Percentiles rank a stretch among this genome's conserved stretches.
phyloP scores from a whole-genome alignment of 768 basidiomycete genomes.

The Agrocybe pediades region DNA sequence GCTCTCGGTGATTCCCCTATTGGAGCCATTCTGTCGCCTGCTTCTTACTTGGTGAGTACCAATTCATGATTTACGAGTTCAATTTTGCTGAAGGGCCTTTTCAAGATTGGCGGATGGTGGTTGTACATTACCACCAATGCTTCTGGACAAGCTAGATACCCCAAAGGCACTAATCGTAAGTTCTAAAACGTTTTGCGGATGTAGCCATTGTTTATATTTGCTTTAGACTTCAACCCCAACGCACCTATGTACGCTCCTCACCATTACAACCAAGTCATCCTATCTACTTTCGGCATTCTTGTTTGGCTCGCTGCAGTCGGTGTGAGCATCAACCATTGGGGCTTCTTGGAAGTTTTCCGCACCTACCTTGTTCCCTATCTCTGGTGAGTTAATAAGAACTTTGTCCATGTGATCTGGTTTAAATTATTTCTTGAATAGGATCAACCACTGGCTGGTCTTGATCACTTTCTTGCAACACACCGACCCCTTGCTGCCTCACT shows the following conservation, averaged over 20 bases:
- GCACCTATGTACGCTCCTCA: conserved; percentile 84
- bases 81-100: too few relatives aligned
- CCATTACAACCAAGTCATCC: conserved; percentile 73
- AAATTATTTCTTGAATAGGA: conserved; percentile 37
- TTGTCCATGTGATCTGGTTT: background rate
- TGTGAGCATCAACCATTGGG: conserved; percentile 57
- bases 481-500: conserved; percentile 93
- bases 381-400: conserved; percentile 44
- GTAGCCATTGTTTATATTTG: background rate
- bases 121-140: conserved; percentile 82
- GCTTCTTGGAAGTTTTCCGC: conserved; percentile 73
- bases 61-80: too few relatives aligned
- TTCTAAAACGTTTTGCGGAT: conserved; percentile 8
- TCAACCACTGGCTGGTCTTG: conserved; percentile 93
- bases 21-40: conserved; percentile 54
- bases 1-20: conserved; percentile 92
- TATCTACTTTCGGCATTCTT: conserved; percentile 82
- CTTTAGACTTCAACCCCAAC: conserved; percentile 72
- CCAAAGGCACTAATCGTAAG: conserved; percentile 77
- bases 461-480: conserved; percentile 99
- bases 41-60: conserved; percentile 59
- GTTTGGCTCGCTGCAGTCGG: conserved; percentile 66
- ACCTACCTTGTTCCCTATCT: conserved; percentile 90
- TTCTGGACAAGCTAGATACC: conserved; percentile 84
- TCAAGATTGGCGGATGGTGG: conserved; percentile 82